Conservation (phyloP, 1,139 yeast species). For the Geotrichum phurueaensis region DNA sequence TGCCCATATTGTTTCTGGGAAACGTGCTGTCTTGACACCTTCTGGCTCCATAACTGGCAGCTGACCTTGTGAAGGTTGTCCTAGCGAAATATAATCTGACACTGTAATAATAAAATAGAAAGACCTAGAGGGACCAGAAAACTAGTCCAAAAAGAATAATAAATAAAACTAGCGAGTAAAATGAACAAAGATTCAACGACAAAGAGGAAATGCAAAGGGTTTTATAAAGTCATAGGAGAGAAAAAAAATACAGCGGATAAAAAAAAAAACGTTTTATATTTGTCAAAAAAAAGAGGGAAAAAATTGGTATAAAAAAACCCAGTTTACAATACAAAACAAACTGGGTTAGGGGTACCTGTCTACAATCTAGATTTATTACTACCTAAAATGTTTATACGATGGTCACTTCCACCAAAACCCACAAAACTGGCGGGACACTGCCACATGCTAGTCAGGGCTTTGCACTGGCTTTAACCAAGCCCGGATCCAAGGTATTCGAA, state of each 20-base stretch:
- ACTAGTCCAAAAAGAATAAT: background rate
- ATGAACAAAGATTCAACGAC: background rate
- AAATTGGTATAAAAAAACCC: background rate
- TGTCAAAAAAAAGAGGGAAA: background rate
- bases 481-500: background rate
- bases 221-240: background rate
- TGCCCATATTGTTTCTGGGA: conserved; percentile 11
- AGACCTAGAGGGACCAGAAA: background rate
- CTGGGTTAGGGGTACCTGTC: background rate
- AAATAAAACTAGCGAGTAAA: background rate
- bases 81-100: background rate
- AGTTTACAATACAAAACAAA: background rate
- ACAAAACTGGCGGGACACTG: background rate
- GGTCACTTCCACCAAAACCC: too few relatives aligned
- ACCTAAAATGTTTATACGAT: too few relatives aligned
- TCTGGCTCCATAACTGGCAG: conserved; percentile 5
- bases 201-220: background rate
- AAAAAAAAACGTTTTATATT: background rate
- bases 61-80: background rate
- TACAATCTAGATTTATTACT: background rate
- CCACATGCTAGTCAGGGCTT: background rate
- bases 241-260: background rate
- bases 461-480: background rate
- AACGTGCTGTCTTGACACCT: background rate
- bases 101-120: background rate